phyloP scores from a whole-genome alignment of 1,284 basidiomycete genomes.

The Mycena citricolor region DNA sequence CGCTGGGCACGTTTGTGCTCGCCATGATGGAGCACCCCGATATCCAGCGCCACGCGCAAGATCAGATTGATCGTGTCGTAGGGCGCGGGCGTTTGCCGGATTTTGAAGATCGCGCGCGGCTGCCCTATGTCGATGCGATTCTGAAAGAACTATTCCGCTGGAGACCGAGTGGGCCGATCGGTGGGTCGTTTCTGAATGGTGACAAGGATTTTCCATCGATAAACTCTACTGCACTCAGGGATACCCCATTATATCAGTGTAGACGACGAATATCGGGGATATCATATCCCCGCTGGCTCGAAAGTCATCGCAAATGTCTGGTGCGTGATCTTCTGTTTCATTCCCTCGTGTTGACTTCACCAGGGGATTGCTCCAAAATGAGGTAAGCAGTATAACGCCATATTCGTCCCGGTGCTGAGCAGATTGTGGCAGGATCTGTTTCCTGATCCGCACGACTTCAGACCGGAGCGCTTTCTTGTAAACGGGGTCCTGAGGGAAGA shows the following conservation, averaged over 20 bases:
- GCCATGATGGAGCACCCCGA: slow-evolving; percentile 25
- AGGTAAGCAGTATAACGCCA: slow-evolving; percentile 29
- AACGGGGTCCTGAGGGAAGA: slow-evolving; percentile 11
- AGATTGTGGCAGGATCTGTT: slow-evolving; percentile 31
- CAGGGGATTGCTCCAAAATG: slow-evolving; percentile 50
- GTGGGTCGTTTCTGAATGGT: background rate
- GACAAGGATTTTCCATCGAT: too few relatives aligned
- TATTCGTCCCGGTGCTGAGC: background rate
- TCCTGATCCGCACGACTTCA: slow-evolving; percentile 40
- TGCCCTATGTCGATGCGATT: slow-evolving; percentile 42
- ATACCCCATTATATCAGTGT: slow-evolving; percentile 30
- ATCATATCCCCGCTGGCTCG: background rate
- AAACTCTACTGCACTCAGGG: slow-evolving; percentile 20
- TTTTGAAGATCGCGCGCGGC: slow-evolving; percentile 38
- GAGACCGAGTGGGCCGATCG: slow-evolving; percentile 2
- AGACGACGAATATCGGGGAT: slow-evolving; percentile 1
- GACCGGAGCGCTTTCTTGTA: slow-evolving; percentile 44
- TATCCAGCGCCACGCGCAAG: slow-evolving; percentile 38
- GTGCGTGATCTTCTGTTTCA: background rate
- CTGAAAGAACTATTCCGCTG: slow-evolving; percentile 19
- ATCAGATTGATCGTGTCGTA: slow-evolving; percentile 44
- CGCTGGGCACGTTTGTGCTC: slow-evolving; percentile 21
- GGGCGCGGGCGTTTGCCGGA: slow-evolving; percentile 44
- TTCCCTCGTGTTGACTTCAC: background rate
- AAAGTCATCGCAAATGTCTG: slow-evolving; percentile 4